Conservation (phyloP, 176 grass and related monocot species). For the Chrysopogon serrulatus region DNA sequence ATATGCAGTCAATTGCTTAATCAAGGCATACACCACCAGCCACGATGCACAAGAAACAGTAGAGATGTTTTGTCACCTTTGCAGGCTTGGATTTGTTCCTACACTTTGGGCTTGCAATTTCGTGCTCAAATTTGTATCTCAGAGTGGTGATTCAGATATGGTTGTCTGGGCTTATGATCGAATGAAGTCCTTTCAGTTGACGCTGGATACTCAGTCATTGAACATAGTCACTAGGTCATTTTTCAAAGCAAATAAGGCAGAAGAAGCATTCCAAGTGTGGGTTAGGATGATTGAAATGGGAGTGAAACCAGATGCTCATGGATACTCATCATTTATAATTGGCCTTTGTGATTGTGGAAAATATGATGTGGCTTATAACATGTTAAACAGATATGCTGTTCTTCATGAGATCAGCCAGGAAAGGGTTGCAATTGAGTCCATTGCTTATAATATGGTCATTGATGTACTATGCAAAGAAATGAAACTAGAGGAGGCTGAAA, state of each 20-base stretch:
- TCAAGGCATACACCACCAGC: conserved; percentile 43
- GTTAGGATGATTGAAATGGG: conserved; percentile 46
- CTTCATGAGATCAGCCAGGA: conserved; percentile 39
- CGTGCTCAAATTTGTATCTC: conserved; percentile 43
- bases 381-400: conserved; percentile 3
- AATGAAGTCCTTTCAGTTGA: conserved; percentile 38
- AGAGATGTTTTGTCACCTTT: conserved; percentile 38
- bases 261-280: conserved; percentile 44
- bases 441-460: conserved; percentile 75
- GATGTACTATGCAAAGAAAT: conserved; percentile 67
- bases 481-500: conserved; percentile 59
- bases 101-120: conserved; percentile 46
- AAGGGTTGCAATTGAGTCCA: conserved; percentile 26
- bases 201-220: conserved; percentile 35
- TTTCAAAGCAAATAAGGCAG: conserved; percentile 38
- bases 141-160: conserved; percentile 22
- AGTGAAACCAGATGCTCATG: conserved; percentile 37
- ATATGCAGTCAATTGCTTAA: conserved; percentile 43
- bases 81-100: conserved; percentile 39
- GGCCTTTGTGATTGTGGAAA: conserved; percentile 47
- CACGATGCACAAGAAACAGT: conserved; percentile 22
- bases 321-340: conserved; percentile 53
- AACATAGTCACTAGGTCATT: conserved; percentile 53
- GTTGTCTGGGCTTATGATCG: conserved; percentile 38
- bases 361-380: conserved; percentile 34